These are phyloP conservation scores for Aspergillus alliaceus DNA, from an alignment of 2,329 filamentous ascomycete species.

Conservation along the genomic window DNA sequence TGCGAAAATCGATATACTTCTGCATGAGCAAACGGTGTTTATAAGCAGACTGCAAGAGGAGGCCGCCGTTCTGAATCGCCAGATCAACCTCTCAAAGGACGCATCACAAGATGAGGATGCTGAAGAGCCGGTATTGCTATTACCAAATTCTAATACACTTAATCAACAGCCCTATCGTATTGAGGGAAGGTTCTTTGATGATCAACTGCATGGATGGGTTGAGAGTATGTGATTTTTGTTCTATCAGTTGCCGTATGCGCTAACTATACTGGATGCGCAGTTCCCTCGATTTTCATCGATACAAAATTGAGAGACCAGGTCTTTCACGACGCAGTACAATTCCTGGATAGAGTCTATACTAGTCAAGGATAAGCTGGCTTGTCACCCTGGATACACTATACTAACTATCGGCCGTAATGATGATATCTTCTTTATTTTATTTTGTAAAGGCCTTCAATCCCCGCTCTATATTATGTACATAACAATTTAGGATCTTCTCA, in stretches of 20 bases:
- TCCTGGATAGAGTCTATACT: not conserved
- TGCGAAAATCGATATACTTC: slow-evolving; percentile 8
- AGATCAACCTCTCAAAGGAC: not conserved
- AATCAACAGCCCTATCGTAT: not conserved
- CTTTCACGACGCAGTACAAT: not conserved
- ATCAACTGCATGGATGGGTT: not conserved
- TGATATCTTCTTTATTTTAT: too few relatives aligned
- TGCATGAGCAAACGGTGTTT: slow-evolving; percentile 5
- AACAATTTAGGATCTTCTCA: not conserved
- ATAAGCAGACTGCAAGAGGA: slow-evolving; percentile 7
- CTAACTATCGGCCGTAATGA: too few relatives aligned
- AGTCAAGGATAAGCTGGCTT: not conserved
- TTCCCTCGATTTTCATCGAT: not conserved
- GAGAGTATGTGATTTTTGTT: not conserved
- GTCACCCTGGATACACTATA: too few relatives aligned
- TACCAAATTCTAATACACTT: not conserved
- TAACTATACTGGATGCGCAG: not conserved
- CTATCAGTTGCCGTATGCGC: not conserved
- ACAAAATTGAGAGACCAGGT: not conserved
- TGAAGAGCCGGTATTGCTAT: not conserved
- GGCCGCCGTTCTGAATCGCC: not conserved
- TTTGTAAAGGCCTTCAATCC: not conserved
- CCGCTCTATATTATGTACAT: not conserved
- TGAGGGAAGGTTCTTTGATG: not conserved
- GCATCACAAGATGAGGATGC: not conserved